A percentile compares a stretch with the other conserved stretches of the same genome.
Conservation (phyloP, 768 basidiomycete genomes). For the Auricularia auricula-judae region DNA sequence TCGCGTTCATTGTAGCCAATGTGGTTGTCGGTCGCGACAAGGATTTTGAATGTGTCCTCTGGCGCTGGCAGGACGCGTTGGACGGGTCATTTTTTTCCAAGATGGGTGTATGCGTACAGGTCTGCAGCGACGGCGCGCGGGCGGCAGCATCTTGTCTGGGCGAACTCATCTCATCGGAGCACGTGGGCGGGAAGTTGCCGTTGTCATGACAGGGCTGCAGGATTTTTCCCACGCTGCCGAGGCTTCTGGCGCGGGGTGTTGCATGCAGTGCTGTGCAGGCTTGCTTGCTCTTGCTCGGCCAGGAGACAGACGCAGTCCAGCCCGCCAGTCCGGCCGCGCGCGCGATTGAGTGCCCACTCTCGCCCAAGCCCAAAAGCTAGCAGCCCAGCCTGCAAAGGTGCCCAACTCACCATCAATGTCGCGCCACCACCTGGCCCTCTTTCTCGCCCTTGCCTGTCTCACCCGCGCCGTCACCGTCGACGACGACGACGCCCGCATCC, state of each 20-base stretch:
- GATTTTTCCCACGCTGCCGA: too few species aligned
- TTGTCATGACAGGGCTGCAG: too few species aligned
- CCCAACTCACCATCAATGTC: neutral
- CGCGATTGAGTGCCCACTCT: neutral
- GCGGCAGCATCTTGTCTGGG: neutral
- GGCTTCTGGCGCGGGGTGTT: too few species aligned
- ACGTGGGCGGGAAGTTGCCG: too few species aligned
- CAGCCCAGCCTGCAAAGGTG: neutral
- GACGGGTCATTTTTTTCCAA: neutral
- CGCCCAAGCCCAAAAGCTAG: neutral
- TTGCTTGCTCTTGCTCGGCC: too few species aligned
- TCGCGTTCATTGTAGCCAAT: slow-evolving; percentile 93
- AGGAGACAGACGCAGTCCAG: neutral
- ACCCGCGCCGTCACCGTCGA: neutral
- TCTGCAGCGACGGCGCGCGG: neutral
- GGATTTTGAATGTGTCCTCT: slow-evolving; percentile 56
- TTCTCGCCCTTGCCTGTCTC: neutral
- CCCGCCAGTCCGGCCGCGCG: neutral
- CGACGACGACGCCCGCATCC: neutral
- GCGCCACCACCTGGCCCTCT: neutral
- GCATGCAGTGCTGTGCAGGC: too few species aligned
- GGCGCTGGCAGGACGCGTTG: slow-evolving; percentile 1
- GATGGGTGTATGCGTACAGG: neutral
- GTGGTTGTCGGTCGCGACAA: slow-evolving; percentile 93
- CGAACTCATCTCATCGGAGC: neutral